phyloP scores from a whole-genome alignment of 306 rosid species.

The Medicago arabica region DNA sequence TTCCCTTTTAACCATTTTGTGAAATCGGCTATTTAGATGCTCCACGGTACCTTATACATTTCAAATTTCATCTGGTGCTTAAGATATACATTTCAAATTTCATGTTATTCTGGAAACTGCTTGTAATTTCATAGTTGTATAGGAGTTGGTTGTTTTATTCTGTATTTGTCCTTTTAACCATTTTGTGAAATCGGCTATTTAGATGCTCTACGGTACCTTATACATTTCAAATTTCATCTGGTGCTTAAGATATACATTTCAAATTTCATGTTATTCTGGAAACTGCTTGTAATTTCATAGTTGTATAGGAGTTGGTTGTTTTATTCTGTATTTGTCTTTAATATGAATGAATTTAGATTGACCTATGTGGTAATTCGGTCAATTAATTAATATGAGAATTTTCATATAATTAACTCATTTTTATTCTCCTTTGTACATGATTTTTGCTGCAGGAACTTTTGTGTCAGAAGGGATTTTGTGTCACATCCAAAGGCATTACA shows the following conservation, averaged over 20 bases:
- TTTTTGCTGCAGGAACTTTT: constrained; percentile 69
- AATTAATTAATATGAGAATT: constrained; percentile 16
- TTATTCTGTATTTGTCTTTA: constrained; percentile 25
- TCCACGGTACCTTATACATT: not conserved
- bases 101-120: not conserved
- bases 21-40: constrained; percentile 26
- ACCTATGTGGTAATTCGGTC: not conserved
- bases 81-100: not conserved
- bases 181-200: too few relatives aligned
- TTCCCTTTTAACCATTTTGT: not conserved
- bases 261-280: not conserved
- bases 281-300: not conserved
- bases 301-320: constrained; percentile 7
- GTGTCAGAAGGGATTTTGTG: constrained; percentile 73
- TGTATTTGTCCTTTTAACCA: constrained; percentile 31
- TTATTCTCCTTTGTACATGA: constrained; percentile 35
- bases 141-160: constrained; percentile 10
- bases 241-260: not conserved
- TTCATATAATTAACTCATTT: constrained; percentile 28
- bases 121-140: not conserved
- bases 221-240: constrained; percentile 7
- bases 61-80: not conserved
- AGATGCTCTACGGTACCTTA: not conserved
- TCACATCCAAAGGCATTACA: constrained; percentile 76
- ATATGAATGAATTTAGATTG: not conserved